Percentiles rank a stretch among this genome's conserved stretches.
Conservation (phyloP, 1,284 basidiomycete genomes). For the Puccinia triticina region DNA sequence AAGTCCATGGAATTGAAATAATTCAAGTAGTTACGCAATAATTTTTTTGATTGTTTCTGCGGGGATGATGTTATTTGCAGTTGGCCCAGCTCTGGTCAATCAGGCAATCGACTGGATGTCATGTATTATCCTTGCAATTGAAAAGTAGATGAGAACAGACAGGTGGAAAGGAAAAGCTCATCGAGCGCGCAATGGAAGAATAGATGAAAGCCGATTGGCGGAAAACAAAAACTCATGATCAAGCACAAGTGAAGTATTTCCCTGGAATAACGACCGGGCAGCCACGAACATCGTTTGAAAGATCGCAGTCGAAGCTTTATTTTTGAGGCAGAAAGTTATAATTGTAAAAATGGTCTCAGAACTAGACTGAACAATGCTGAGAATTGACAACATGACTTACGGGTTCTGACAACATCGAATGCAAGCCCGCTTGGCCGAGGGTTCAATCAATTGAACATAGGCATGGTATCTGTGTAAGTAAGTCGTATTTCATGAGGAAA, state of each 20-base stretch:
- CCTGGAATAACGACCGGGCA: slow-evolving; percentile 55
- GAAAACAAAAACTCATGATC: not conserved
- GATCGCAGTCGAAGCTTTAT: slow-evolving; percentile 52
- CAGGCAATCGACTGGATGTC: too few relatives aligned
- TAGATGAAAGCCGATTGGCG: not conserved
- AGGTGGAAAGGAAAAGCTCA: too few relatives aligned
- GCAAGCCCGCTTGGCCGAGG: slow-evolving; percentile 56
- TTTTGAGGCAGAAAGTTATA: too few relatives aligned
- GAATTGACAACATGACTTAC: slow-evolving; percentile 6
- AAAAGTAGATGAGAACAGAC: too few relatives aligned
- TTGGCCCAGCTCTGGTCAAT: too few relatives aligned
- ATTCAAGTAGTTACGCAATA: too few relatives aligned
- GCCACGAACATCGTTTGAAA: slow-evolving; percentile 53
- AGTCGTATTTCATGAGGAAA: not conserved
- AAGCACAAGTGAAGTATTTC: slow-evolving; percentile 27
- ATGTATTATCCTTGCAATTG: too few relatives aligned
- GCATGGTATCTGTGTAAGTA: slow-evolving; percentile 54
- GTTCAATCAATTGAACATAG: slow-evolving; percentile 59
- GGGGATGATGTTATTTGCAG: too few relatives aligned
- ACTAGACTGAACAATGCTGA: not conserved
- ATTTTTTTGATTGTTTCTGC: too few relatives aligned
- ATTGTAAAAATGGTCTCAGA: not conserved
- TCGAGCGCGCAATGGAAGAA: too few relatives aligned
- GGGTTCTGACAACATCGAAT: slow-evolving; percentile 58
- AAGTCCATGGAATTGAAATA: too few relatives aligned